phyloP scores from a whole-genome alignment of 1,284 basidiomycete genomes.

The Ganoderma meredithae region DNA sequence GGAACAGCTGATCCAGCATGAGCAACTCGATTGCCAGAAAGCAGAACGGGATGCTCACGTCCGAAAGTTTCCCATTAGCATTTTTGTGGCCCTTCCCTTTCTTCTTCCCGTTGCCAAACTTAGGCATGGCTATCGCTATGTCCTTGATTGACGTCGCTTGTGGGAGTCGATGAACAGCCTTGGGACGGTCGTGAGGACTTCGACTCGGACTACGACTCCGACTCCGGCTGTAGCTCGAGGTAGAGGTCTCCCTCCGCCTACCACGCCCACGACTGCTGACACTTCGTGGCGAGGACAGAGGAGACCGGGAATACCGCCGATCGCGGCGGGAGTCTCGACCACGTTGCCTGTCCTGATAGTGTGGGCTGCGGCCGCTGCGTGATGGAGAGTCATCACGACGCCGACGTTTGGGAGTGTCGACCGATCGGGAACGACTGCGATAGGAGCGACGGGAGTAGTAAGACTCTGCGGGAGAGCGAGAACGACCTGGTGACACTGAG shows the following conservation, averaged over 20 bases:
- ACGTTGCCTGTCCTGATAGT: slow-evolving; percentile 33
- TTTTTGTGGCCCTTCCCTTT: slow-evolving; percentile 31
- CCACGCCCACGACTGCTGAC: slow-evolving; percentile 39
- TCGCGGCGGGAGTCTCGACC: slow-evolving; percentile 33
- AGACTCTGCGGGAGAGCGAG: slow-evolving; percentile 67
- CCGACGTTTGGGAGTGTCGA: slow-evolving; percentile 59
- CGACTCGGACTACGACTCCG: slow-evolving; percentile 61
- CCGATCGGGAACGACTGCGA: slow-evolving; percentile 67
- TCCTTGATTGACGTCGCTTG: slow-evolving; percentile 53
- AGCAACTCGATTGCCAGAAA: neutral
- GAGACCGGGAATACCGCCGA: slow-evolving; percentile 38
- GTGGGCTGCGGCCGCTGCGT: slow-evolving; percentile 46
- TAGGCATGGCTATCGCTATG: slow-evolving; percentile 40
- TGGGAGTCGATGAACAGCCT: slow-evolving; percentile 71
- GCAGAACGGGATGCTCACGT: slow-evolving; percentile 21
- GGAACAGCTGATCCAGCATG: slow-evolving; percentile 18
- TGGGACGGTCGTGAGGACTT: slow-evolving; percentile 56
- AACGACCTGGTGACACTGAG: slow-evolving; percentile 55
- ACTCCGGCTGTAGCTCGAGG: slow-evolving; percentile 45
- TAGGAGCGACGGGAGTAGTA: slow-evolving; percentile 70
- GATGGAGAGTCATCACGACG: slow-evolving; percentile 57
- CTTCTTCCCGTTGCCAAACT: slow-evolving; percentile 35
- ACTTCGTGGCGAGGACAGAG: slow-evolving; percentile 35
- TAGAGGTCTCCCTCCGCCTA: slow-evolving; percentile 41
- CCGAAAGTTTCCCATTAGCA: slow-evolving; percentile 32